phyloP scores from a whole-genome alignment of 176 grass and related monocot species.

The Musa schizocarpa region DNA sequence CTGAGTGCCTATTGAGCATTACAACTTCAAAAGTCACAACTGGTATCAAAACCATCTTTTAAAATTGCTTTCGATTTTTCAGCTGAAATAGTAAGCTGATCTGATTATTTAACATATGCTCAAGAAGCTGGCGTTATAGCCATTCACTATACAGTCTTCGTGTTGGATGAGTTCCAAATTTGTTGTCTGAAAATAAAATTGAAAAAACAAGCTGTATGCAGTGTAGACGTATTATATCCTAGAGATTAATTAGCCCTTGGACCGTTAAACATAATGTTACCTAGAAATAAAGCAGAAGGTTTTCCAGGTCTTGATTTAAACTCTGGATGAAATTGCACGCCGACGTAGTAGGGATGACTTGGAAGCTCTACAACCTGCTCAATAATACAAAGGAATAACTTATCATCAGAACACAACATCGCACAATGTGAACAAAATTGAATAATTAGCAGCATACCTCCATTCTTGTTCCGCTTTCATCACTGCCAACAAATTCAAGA shows the following conservation, averaged over 20 bases:
- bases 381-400: not conserved
- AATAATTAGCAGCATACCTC: constrained; percentile 46
- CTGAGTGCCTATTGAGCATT: too few relatives aligned
- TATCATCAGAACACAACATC: not conserved
- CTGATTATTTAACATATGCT: too few relatives aligned
- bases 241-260: not conserved
- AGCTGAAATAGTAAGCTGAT: too few relatives aligned
- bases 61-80: too few relatives aligned
- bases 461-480: constrained; percentile 88
- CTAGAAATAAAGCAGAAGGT: constrained; percentile 82
- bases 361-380: constrained; percentile 77
- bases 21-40: too few relatives aligned
- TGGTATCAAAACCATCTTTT: too few relatives aligned
- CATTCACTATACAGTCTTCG: too few relatives aligned
- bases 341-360: constrained; percentile 71
- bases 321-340: constrained; percentile 92
- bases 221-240: not conserved
- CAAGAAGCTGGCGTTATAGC: too few relatives aligned
- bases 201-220: too few relatives aligned
- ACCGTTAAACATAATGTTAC: constrained; percentile 22
- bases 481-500: constrained; percentile 79
- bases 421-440: not conserved
- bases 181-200: too few relatives aligned
- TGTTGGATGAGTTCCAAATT: too few relatives aligned
- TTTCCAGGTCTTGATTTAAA: constrained; percentile 87